These are phyloP conservation scores for Chlamydomonas schloesseri DNA, from an alignment of 139 green algal species.

Conservation along the genomic window DNA sequence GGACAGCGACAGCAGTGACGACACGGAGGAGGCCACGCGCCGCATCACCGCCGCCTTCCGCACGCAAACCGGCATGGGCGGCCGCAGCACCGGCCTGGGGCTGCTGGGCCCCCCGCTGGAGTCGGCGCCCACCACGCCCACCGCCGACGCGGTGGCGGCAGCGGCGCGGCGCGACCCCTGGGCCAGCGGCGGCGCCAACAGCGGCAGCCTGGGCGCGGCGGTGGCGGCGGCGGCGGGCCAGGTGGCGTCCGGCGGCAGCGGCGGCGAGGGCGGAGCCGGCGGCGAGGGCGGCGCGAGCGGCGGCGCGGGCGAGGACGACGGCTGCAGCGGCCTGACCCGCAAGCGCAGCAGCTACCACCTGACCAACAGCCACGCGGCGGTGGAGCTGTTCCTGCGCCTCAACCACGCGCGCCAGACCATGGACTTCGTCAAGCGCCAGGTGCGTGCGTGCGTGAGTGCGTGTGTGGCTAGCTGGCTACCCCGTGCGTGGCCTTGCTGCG, in stretches of 20 bases:
- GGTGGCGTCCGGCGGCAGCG: background rate
- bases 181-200: background rate
- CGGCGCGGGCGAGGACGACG: background rate
- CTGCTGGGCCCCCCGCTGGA: background rate
- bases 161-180: background rate
- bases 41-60: conserved; percentile 23
- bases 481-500: too few relatives aligned
- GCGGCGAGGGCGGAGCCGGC: background rate
- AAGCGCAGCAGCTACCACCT: conserved; percentile 59
- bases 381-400: conserved; percentile 86
- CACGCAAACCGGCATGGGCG: conserved; percentile 10
- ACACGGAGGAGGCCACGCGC: conserved; percentile 5
- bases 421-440: conserved; percentile 87
- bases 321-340: background rate
- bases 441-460: too few relatives aligned
- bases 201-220: background rate
- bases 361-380: conserved; percentile 67
- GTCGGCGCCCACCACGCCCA: conserved; percentile 31
- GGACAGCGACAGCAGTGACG: conserved; percentile 3
- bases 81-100: conserved; percentile 8
- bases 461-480: too few relatives aligned
- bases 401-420: conserved; percentile 89
- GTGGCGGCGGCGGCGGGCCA: background rate
- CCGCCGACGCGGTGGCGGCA: background rate
- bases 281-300: too few relatives aligned